A percentile compares a stretch with the other conserved stretches of the same genome.
Conservation (phyloP, 2,329 filamentous ascomycete species). For the Aspergillus flavus region DNA sequence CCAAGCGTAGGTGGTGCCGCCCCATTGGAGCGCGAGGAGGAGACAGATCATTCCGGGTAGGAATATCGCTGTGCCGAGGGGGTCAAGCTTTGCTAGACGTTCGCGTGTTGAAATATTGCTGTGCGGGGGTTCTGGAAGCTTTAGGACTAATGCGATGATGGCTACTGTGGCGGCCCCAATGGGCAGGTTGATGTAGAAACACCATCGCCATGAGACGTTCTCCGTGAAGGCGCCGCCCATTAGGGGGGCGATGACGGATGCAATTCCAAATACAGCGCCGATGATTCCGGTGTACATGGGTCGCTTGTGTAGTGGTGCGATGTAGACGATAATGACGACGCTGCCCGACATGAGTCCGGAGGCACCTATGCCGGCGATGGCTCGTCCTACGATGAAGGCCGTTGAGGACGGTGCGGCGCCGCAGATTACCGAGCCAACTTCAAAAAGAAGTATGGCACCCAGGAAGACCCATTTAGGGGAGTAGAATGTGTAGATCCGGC, state of each 20-base stretch:
- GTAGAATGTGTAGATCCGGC: conserved; percentile 41
- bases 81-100: conserved; percentile 5
- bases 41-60: conserved; percentile 15
- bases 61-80: neutral
- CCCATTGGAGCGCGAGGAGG: conserved; percentile 19
- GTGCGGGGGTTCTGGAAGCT: neutral
- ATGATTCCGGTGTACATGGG: conserved; percentile 48
- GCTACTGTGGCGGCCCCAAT: conserved; percentile 10
- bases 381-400: conserved; percentile 40
- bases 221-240: conserved; percentile 48
- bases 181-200: conserved; percentile 22
- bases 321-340: conserved; percentile 6
- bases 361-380: conserved; percentile 38
- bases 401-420: conserved; percentile 36
- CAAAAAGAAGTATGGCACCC: conserved; percentile 37
- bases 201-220: conserved; percentile 17
- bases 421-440: conserved; percentile 41
- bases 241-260: conserved; percentile 45
- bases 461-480: conserved; percentile 40
- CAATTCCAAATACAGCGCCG: conserved; percentile 60
- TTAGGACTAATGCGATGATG: conserved; percentile 2
- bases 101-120: neutral
- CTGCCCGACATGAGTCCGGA: conserved; percentile 37
- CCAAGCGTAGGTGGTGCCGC: conserved; percentile 16
- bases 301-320: conserved; percentile 57